These are phyloP conservation scores for Sordariomycetes sp. DNA, from an alignment of 2,329 filamentous ascomycete species.

Conservation along the genomic window DNA sequence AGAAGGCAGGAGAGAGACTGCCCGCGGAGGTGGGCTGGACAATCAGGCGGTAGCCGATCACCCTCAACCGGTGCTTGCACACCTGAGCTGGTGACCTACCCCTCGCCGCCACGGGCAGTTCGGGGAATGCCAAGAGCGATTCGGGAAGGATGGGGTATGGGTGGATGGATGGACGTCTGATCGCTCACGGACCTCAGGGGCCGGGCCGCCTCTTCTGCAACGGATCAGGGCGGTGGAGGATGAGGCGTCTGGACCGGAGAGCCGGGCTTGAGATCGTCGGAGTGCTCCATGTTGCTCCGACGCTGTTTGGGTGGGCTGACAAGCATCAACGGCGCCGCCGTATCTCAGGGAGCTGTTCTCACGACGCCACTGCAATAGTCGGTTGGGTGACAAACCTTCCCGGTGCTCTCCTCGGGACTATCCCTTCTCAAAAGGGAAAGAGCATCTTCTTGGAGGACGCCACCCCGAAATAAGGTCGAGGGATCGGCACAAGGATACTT, in stretches of 20 bases:
- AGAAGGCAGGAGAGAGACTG: background rate
- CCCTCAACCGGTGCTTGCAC: background rate
- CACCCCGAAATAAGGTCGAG: background rate
- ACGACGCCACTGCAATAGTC: background rate
- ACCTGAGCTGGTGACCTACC: background rate
- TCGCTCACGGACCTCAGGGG: background rate
- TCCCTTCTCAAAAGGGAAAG: background rate
- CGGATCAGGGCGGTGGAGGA: background rate
- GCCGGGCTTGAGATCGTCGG: background rate
- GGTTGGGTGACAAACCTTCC: background rate
- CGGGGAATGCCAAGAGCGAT: background rate
- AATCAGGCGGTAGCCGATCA: background rate
- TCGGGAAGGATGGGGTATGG: background rate
- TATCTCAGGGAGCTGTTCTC: background rate
- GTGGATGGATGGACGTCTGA: background rate
- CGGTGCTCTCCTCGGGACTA: background rate
- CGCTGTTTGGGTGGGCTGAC: background rate
- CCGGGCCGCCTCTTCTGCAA: background rate
- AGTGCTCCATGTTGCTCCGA: background rate
- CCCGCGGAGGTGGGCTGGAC: background rate
- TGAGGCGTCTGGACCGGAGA: background rate
- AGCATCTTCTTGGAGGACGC: background rate
- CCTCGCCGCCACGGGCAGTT: background rate
- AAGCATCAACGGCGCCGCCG: background rate
- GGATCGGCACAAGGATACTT: background rate